Base-by-base conservation (phyloP, 192 early-diverging fungal genomes). In the Coemansia sp. region DNA sequence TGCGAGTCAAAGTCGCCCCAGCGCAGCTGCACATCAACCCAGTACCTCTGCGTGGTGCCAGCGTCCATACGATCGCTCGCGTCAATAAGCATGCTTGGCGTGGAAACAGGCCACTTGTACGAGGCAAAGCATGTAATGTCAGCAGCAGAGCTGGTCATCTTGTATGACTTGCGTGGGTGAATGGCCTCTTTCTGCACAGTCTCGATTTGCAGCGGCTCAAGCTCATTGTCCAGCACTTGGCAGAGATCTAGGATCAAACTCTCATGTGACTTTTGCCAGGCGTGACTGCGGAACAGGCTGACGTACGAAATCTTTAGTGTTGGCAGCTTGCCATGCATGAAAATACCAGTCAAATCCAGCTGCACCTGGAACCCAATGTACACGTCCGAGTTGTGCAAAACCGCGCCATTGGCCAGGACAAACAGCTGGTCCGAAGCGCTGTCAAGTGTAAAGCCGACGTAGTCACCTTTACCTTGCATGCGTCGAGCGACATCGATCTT, bases 331-430 rank as follows among this genome's bases (percentile, higher is more conserved):
- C 97, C 97, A 83, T 99, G 95, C 97, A 99, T 99, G 72, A 98
- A 99, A 54, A 99, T 99, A 78, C 97, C 97, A 6, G 97, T 99
- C 76, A 99, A 85, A 88, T 99, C 97, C 51, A 99, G 85, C 83
- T 99, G 97, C 65, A 98, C 95, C 81, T 98, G 95, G 94, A 99
- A 99, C 84, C 97, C 97, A 57, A 99, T 94, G 72, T 99, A 99
- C 20, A 99, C 97, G 76, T 99, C 97, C 31, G 93, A 91, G 76
- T 84, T 84, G 70, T 84, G 82, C 30, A 76, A 72, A 11, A 77
- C 64, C 6, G 74, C 62, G 59, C 39, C 27, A 64, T 83, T 75
- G 30, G 76, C 73, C 70, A 82, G 70, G 50, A 87, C 56, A 68
- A 84, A 85, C 19, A 84, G 77, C 66, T 73, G 68, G 66, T 77